Evolutionary conservation across 2,329 filamentous ascomycete species (phyloP), one percentile per base, ranked within the genome.

Genomic region (Seiridium unicorne): DNA sequence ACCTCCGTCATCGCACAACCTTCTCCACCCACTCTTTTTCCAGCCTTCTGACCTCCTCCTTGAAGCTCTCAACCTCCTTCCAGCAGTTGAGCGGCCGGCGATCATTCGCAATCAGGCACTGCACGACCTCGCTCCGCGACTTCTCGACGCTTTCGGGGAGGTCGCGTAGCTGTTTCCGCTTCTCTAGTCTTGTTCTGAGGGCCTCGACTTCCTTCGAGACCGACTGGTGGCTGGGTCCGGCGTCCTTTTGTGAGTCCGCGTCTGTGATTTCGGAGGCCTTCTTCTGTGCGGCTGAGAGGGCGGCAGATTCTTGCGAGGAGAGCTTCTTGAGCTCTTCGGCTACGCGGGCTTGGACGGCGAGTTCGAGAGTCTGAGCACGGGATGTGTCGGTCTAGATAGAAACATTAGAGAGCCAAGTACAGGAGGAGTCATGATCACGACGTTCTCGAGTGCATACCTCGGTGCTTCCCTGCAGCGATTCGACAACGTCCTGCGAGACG

Each of bases 51-150:
- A 98, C 93, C 82, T 96, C 92, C 69, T 85, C 84, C 85, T 93
- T 96, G 77, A 98, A 98, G 26, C 81, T 82, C 79, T 96, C 90
- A 32, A 97, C 92, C 84, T 97, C 93, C 76, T 88, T 84, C 90
- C 91, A 97, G 84, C 94, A 98, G 80, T 97, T 91, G 72, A 97
- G 80, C 73, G 94, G 93, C 74, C 92, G 85, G 65, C 92, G 84
- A 77, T 97, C 93, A 75, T 97, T 89, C 70, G 89, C 83, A 63
- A 90, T 82, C 80, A 98, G 80, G 74, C 94, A 98, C 68, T 85
- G 84, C 64, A 95, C 86, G 59, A 97, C 87, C 61, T 89, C 86
- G 66, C 85, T 81, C 75, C 92, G 89, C 26, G 93, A 91, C 72
- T 81, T 84, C 76, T 92, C 88, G 54, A 97, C 87, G 55, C 79